These are phyloP conservation scores for Amanita rubescens DNA, from an alignment of 768 basidiomycete genomes.

Conservation along the genomic window DNA sequence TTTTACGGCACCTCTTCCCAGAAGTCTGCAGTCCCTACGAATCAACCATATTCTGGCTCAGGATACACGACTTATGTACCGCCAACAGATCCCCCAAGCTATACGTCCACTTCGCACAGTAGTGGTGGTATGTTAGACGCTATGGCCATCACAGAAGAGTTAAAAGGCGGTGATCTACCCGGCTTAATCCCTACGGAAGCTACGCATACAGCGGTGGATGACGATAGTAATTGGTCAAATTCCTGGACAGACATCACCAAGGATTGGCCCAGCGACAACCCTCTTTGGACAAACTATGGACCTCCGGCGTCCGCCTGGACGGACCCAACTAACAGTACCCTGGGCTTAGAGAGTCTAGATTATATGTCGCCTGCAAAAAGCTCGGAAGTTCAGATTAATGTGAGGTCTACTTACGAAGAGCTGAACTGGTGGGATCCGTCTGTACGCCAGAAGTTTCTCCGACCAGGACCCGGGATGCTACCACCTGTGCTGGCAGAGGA, in stretches of 20 bases:
- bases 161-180: slow-evolving; percentile 26
- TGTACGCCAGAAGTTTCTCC: slow-evolving; percentile 32
- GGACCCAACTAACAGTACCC: slow-evolving; percentile 7
- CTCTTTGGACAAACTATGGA: slow-evolving; percentile 12
- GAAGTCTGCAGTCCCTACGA: slow-evolving; percentile 30
- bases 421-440: slow-evolving; percentile 60
- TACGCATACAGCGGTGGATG: slow-evolving; percentile 6
- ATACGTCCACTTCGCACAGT: slow-evolving; percentile 20
- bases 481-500: slow-evolving; percentile 60
- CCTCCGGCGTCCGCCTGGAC: slow-evolving; percentile 11
- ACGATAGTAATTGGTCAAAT: slow-evolving; percentile 16
- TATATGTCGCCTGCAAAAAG: slow-evolving; percentile 18
- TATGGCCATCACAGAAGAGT: slow-evolving; percentile 42
- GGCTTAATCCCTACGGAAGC: slow-evolving; percentile 28
- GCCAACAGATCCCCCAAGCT: slow-evolving; percentile 30
- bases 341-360: slow-evolving; percentile 20
- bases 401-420: slow-evolving; percentile 55
- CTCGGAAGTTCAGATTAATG: slow-evolving; percentile 44
- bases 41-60: slow-evolving; percentile 37
- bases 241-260: slow-evolving; percentile 13
- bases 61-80: slow-evolving; percentile 33
- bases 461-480: slow-evolving; percentile 67
- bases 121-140: slow-evolving; percentile 44
- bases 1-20: slow-evolving; percentile 28
- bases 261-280: slow-evolving; percentile 14